A percentile compares a stretch with the other conserved stretches of the same genome.
Conservation (phyloP, 306 rosid genomes). For the Mucuna pruriens region DNA sequence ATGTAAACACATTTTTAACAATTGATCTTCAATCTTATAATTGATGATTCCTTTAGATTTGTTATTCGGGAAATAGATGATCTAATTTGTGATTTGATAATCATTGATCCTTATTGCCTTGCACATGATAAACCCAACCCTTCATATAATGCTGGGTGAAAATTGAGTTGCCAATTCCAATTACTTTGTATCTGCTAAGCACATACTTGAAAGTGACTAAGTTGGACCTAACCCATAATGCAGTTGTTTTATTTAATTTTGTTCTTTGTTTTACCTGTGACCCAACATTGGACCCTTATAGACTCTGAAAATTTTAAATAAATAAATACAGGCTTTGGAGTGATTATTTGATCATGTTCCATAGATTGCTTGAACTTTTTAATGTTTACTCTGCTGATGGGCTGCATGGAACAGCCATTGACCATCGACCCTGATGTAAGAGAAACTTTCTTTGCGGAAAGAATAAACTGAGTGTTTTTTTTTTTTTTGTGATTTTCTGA, state of each 20-base stretch:
- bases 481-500: neutral
- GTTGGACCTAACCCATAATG: neutral
- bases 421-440: neutral
- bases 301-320: conserved; percentile 8
- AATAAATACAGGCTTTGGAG: neutral
- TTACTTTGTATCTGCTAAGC: neutral
- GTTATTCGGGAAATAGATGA: neutral
- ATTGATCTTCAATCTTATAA: neutral
- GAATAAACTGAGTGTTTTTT: neutral
- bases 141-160: conserved; percentile 2
- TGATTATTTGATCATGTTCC: neutral
- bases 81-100: neutral
- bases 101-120: neutral
- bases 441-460: neutral
- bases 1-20: neutral
- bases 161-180: neutral
- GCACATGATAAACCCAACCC: neutral
- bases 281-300: neutral
- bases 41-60: neutral
- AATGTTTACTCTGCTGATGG: neutral
- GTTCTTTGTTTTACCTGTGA: conserved; percentile 12
- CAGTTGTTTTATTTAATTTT: neutral
- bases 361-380: conserved; percentile 2
- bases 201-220: neutral
- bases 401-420: conserved; percentile 8